Evolutionary conservation across 2,329 filamentous ascomycete genomes (phyloP).

Genomic region (Knoxdaviesia capensis): DNA sequence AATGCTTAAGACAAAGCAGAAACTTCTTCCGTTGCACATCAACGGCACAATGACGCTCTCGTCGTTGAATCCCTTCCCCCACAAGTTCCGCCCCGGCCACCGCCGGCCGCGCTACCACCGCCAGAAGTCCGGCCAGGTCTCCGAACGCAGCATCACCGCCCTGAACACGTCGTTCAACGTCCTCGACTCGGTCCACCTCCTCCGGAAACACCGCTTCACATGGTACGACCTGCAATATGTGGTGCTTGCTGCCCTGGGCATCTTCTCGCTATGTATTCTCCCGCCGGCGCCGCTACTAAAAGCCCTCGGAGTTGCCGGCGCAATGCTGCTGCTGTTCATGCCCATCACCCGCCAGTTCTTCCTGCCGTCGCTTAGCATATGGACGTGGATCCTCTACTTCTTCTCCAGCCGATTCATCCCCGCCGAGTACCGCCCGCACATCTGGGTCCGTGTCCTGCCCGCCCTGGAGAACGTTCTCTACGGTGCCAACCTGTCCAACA

Average conservation of each 20-base stretch:
- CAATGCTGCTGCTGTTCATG: conserved; percentile 53
- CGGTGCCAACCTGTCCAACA: conserved; percentile 87
- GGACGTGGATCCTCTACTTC: conserved; percentile 77
- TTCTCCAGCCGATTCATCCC: conserved; percentile 86
- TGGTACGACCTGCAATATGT: conserved; percentile 73
- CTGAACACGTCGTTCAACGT: conserved; percentile 72
- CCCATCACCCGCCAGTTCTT: conserved; percentile 83
- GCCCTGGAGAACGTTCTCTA: conserved; percentile 93
- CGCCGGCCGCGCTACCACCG: conserved; percentile 19
- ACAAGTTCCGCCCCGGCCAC: conserved; percentile 18
- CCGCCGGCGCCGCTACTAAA: conserved; percentile 65
- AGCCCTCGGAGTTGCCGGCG: conserved; percentile 45
- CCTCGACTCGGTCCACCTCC: conserved; percentile 51
- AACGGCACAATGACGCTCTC: conserved; percentile 20
- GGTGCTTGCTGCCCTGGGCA: conserved; percentile 48
- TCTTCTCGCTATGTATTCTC: conserved; percentile 72
- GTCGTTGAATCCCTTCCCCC: conserved; percentile 20
- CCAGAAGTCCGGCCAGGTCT: conserved; percentile 12
- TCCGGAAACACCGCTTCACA: conserved; percentile 64
- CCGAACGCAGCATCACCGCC: conserved; percentile 41
- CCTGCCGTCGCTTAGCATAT: conserved; percentile 66
- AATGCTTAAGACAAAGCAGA: conserved; percentile 18
- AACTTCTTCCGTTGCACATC: conserved; percentile 17
- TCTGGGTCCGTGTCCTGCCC: conserved; percentile 88
- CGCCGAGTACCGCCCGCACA: conserved; percentile 70